Evolutionary conservation across 495 filamentous ascomycete genomes (phyloP).

Genomic region (Evernia prunastri): DNA sequence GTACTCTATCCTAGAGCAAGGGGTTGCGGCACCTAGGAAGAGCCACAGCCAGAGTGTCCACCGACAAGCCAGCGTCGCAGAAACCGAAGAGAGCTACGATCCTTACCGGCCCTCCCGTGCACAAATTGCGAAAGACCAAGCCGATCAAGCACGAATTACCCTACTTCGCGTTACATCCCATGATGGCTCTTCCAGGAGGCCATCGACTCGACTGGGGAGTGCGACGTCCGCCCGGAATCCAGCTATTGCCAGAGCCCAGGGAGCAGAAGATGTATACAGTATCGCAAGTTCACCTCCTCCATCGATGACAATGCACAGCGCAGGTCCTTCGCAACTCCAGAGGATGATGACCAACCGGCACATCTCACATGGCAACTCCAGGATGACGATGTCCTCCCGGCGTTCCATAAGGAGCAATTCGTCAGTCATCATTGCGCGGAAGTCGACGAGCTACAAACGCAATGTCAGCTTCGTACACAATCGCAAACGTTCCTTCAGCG

Average conservation of each 20-base stretch:
- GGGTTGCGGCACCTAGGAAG: slow-evolving; percentile 35
- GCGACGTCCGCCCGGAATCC: slow-evolving; percentile 22
- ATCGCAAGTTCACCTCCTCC: slow-evolving; percentile 22
- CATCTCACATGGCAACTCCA: slow-evolving; percentile 20
- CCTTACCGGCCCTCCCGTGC: slow-evolving; percentile 66
- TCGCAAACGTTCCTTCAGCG: slow-evolving; percentile 39
- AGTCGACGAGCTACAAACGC: slow-evolving; percentile 59
- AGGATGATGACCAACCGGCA: slow-evolving; percentile 18
- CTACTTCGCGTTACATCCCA: slow-evolving; percentile 48
- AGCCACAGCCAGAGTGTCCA: slow-evolving; percentile 34
- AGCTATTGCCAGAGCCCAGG: slow-evolving; percentile 15
- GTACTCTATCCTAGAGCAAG: slow-evolving; percentile 66
- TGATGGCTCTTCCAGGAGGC: slow-evolving; percentile 14
- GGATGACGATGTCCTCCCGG: slow-evolving; percentile 32
- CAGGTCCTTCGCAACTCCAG: slow-evolving; percentile 18
- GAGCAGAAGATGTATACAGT: slow-evolving; percentile 19
- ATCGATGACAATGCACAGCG: slow-evolving; percentile 13
- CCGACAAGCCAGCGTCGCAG: slow-evolving; percentile 42
- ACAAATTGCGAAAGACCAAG: slow-evolving; percentile 29
- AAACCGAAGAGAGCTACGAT: slow-evolving; percentile 63
- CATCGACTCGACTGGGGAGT: slow-evolving; percentile 18
- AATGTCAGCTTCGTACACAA: slow-evolving; percentile 73
- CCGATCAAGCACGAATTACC: slow-evolving; percentile 55
- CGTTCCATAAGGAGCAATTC: slow-evolving; percentile 50
- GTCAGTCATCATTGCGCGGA: slow-evolving; percentile 36